These are phyloP conservation scores for Setomelanomma holmii DNA, from an alignment of 2,329 filamentous ascomycete species.

Conservation along the genomic window DNA sequence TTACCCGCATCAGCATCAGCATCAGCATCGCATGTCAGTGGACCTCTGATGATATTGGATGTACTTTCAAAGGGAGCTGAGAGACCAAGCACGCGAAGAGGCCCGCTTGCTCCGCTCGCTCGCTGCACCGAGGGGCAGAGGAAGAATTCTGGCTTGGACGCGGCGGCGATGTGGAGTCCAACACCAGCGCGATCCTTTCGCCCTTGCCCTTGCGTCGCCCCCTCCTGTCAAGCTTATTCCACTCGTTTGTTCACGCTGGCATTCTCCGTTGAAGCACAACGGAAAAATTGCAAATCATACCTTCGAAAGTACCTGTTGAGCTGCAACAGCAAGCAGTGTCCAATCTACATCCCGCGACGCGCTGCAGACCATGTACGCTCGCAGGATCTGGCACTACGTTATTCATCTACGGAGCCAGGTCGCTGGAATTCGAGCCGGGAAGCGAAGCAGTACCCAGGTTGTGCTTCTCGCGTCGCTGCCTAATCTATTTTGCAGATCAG, in stretches of 20 bases:
- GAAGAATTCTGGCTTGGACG: neutral
- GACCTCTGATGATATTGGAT: no score
- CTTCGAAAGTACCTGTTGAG: conserved; percentile 15
- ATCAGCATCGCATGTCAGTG: no score
- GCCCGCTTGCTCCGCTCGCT: conserved; percentile 1
- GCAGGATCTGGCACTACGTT: conserved; percentile 23
- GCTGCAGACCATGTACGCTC: conserved; percentile 1
- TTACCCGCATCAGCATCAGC: conserved; percentile 9
- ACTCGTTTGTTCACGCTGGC: no score
- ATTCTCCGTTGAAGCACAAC: neutral
- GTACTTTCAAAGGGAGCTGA: conserved; percentile 5
- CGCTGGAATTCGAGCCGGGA: conserved; percentile 23
- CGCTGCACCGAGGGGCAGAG: neutral
- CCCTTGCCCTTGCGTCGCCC: conserved; percentile 4
- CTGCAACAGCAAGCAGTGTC: conserved; percentile 1
- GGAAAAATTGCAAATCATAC: conserved; percentile 4
- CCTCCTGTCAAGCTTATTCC: neutral
- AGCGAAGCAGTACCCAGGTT: conserved; percentile 14
- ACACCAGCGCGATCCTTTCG: conserved; percentile 2
- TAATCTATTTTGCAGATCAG: conserved; percentile 29
- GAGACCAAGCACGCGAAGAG: conserved; percentile 4
- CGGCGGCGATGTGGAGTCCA: conserved; percentile 1
- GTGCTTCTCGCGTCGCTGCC: conserved; percentile 1
- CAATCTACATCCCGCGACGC: conserved; percentile 6
- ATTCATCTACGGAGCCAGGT: conserved; percentile 31